These are phyloP conservation scores for Chaetomium globosum DNA, from an alignment of 2,329 filamentous ascomycete genomes.

Conservation along the genomic window DNA sequence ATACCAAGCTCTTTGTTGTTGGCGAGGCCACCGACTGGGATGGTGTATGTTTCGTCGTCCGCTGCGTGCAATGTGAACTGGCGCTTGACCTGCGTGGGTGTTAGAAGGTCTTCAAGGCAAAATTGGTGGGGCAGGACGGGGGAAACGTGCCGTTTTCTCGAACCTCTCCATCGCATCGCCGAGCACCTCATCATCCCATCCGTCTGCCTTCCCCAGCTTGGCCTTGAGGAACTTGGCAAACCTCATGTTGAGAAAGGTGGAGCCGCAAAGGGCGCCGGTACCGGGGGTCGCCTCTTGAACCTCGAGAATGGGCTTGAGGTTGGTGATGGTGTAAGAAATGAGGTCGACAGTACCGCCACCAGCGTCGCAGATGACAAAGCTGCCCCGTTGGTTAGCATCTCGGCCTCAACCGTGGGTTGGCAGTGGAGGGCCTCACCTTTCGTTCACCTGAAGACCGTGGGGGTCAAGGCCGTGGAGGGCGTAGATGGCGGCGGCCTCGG, in stretches of 20 bases:
- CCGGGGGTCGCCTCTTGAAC: constrained; percentile 54
- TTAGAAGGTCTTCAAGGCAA: constrained; percentile 2
- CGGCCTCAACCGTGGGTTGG: neutral
- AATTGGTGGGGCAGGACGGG: constrained; percentile 15
- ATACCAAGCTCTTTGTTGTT: constrained; percentile 46
- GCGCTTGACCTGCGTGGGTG: constrained; percentile 42
- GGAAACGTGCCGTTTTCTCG: constrained; percentile 42
- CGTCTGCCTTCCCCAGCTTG: constrained; percentile 49
- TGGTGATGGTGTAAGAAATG: constrained; percentile 55
- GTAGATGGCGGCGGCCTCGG: constrained; percentile 57
- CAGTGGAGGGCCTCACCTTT: constrained; percentile 38
- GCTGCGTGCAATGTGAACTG: constrained; percentile 42
- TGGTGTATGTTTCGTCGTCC: constrained; percentile 44
- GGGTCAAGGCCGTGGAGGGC: constrained; percentile 50
- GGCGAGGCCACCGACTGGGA: constrained; percentile 44
- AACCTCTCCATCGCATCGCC: constrained; percentile 49
- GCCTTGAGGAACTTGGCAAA: constrained; percentile 51
- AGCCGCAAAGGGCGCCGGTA: constrained; percentile 54
- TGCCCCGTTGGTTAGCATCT: neutral
- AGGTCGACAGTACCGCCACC: constrained; percentile 59
- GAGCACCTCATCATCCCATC: constrained; percentile 48
- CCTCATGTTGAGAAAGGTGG: constrained; percentile 52
- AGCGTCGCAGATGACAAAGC: constrained; percentile 57
- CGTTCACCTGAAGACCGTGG: constrained; percentile 48
- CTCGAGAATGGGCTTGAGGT: constrained; percentile 49